Evolutionary conservation across 2,329 filamentous ascomycete species (phyloP), one percentile per base, ranked within the genome.

Genomic region (Penicillium sp.): DNA sequence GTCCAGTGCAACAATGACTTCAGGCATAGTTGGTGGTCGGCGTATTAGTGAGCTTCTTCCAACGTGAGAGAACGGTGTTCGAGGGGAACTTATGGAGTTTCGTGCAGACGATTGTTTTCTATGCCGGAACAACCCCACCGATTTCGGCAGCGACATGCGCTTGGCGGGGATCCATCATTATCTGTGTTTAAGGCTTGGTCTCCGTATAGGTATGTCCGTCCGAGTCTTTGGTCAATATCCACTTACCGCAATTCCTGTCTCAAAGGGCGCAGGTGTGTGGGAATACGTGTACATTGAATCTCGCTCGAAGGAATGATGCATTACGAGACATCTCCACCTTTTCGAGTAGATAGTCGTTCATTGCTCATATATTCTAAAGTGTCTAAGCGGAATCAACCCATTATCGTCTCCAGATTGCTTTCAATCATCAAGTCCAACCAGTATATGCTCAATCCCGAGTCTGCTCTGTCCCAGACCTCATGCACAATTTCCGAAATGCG

Each of bases 341-440:
- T n/a, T 48, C n/a, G 10, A 48, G 17, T 37, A 12, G 11, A 52
- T 15, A 2, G 5, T 37, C 35, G 14, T 15, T 28, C 17, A 22
- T 11, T 28, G 7, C 10, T 39, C 49, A 39, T 28, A 11, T 15
- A 38, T 22, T 37, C 47, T 49, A 20, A 49, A 15, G 14, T 6
- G 12, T 49, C 31, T 35, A 35, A 22, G 31, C 5, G 8, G 31
- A 20, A 55, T 62, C 54, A 67, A 45, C 65, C 65, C 66, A 68
- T 65, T 15, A 68, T 68, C 7, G 66, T 68, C 54, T 67, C 66
- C 42, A 68, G 62, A 42, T 66, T 66, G 17, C 58, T 55, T 49
- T 68, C 66, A 50, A 68, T 48, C 66, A 68, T 68, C 42, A 65
- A 55, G 59, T 67, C 66, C 43, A 68, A 17, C 66, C 66, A 68